phyloP scores from a whole-genome alignment of 1,284 basidiomycete genomes.

The Pascua guehoae region DNA sequence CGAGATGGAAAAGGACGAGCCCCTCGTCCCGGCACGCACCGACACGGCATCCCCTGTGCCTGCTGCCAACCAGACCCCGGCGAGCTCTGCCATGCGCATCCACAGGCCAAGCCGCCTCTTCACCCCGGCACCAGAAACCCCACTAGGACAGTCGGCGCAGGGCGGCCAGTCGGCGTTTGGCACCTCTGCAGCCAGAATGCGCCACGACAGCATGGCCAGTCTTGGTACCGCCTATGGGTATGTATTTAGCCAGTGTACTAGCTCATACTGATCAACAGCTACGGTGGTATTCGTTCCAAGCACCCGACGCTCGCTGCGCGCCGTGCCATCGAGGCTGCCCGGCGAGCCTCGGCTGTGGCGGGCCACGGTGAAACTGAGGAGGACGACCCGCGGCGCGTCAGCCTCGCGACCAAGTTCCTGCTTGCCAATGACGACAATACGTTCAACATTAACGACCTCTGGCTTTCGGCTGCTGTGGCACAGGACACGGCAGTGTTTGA shows the following conservation, averaged over 20 bases:
- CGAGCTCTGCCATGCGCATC: constrained; percentile 25
- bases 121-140: constrained; percentile 3
- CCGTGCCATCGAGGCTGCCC: constrained; percentile 45
- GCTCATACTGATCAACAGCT: constrained; percentile 30
- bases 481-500: constrained; percentile 51
- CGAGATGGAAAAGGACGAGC: constrained; percentile 63
- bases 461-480: constrained; percentile 50
- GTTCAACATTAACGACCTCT: constrained; percentile 51
- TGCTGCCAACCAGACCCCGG: constrained; percentile 8
- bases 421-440: constrained; percentile 56
- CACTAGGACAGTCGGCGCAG: background rate
- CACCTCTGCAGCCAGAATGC: background rate
- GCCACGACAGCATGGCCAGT: constrained; percentile 39
- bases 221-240: constrained; percentile 44
- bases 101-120: constrained; percentile 3
- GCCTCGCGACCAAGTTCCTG: constrained; percentile 80
- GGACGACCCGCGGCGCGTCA: constrained; percentile 22
- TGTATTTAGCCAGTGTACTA: constrained; percentile 11
- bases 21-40: constrained; percentile 22
- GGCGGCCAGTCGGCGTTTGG: constrained; percentile 5
- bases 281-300: constrained; percentile 50
- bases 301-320: constrained; percentile 48
- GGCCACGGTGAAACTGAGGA: constrained; percentile 25
- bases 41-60: constrained; percentile 12
- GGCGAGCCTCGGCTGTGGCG: constrained; percentile 38